These are phyloP conservation scores for Hypericum androsaemum DNA, from an alignment of 345 rosid species.

Conservation along the genomic window DNA sequence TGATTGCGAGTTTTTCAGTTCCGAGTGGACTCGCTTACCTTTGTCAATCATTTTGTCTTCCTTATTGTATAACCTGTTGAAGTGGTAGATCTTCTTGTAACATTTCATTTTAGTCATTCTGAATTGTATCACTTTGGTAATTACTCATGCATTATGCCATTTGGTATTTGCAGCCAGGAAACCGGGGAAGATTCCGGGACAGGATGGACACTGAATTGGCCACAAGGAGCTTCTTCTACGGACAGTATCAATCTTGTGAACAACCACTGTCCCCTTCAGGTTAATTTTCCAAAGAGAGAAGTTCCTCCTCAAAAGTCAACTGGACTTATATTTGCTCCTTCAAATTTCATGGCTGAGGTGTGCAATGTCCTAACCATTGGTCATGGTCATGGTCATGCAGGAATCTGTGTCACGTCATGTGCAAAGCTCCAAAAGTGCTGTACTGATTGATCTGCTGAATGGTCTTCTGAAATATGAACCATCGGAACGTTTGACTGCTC, in stretches of 20 bases:
- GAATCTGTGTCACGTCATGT: constrained; percentile 41
- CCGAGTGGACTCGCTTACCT: no score
- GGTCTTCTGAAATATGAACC: constrained; percentile 62
- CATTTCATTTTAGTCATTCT: no score
- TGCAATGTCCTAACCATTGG: no score
- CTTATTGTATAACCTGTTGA: no score
- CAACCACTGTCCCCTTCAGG: constrained; percentile 57
- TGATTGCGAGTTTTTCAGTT: no score
- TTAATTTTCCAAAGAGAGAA: constrained; percentile 6
- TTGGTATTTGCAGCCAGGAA: constrained; percentile 36
- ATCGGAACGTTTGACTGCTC: constrained; percentile 59
- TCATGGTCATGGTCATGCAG: constrained; percentile 33
- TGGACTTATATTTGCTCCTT: no score
- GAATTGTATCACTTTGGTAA: no score
- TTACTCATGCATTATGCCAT: background rate
- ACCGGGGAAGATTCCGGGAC: constrained; percentile 61
- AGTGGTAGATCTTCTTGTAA: no score
- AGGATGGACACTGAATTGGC: constrained; percentile 64
- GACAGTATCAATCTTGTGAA: constrained; percentile 75
- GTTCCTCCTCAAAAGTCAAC: background rate
- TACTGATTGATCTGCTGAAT: constrained; percentile 39
- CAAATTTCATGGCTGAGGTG: background rate
- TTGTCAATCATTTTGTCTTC: no score
- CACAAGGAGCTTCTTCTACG: constrained; percentile 79
- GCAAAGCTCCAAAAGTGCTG: constrained; percentile 30